These are phyloP conservation scores for Candida sonorensis DNA, from an alignment of 805 yeast species.

Conservation along the genomic window DNA sequence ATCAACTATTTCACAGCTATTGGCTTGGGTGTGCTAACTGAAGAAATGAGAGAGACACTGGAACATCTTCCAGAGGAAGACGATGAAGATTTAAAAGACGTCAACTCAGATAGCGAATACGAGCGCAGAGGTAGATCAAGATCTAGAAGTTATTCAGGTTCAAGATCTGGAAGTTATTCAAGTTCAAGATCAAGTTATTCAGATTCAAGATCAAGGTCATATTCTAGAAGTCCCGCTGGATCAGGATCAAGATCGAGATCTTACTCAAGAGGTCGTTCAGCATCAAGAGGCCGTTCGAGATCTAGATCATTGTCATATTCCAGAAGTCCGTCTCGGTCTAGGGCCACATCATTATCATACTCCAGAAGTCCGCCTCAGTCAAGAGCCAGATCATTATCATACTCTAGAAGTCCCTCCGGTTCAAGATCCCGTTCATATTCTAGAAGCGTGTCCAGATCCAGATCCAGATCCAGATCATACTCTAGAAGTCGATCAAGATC, in stretches of 20 bases:
- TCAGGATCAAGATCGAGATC: constrained; percentile 8
- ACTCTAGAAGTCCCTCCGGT: constrained; percentile 9
- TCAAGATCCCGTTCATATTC: constrained; percentile 6
- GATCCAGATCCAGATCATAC: constrained; percentile 10
- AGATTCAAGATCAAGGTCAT: constrained; percentile 7
- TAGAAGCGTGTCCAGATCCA: no score
- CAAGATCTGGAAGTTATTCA: constrained; percentile 2
- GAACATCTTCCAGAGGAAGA: constrained; percentile 18
- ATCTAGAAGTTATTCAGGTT: not conserved
- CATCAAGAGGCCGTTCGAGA: constrained; percentile 1
- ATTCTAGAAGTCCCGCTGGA: constrained; percentile 4
- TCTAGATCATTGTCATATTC: constrained; percentile 7
- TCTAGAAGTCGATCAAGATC: constrained; percentile 9
- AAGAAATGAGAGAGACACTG: constrained; percentile 56
- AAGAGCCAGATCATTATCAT: constrained; percentile 13
- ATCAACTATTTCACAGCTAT: constrained; percentile 92
- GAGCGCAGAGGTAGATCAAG: constrained; percentile 2
- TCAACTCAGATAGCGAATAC: constrained; percentile 3
- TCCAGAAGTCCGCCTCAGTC: constrained; percentile 8
- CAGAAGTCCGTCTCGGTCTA: not conserved
- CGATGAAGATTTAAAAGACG: constrained; percentile 10
- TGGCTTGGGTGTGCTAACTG: constrained; percentile 79
- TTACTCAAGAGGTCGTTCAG: constrained; percentile 3
- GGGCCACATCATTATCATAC: constrained; percentile 10
- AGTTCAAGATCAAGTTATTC: constrained; percentile 6